A percentile compares a stretch with the other conserved stretches of the same genome.
Conservation (phyloP, 768 basidiomycete genomes). For the Baorangia bicolor region DNA sequence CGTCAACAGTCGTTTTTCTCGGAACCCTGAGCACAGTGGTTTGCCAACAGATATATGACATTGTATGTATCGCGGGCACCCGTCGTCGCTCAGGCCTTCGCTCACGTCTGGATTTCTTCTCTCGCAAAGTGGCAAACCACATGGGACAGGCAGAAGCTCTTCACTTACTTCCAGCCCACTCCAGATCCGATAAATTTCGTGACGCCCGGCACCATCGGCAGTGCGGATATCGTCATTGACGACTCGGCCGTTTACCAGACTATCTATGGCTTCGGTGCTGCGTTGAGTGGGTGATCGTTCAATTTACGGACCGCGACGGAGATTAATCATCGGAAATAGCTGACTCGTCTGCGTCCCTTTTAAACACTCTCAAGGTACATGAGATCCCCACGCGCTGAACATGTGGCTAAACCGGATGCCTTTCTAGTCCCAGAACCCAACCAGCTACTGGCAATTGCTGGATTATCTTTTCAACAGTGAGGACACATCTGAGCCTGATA, state of each 20-base stretch:
- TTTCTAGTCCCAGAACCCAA: constrained; percentile 46
- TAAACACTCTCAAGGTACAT: constrained; percentile 64
- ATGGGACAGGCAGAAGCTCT: constrained; percentile 31
- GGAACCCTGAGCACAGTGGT: constrained; percentile 24
- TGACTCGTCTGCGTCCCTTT: constrained; percentile 63
- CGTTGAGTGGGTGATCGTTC: constrained; percentile 48
- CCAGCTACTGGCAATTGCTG: constrained; percentile 58
- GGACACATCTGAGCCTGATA: not conserved
- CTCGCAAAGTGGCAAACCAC: constrained; percentile 54
- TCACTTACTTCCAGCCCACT: constrained; percentile 31
- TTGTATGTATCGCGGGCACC: constrained; percentile 35
- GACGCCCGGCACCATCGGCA: constrained; percentile 50
- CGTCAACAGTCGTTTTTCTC: constrained; percentile 13
- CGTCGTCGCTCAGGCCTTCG: not conserved
- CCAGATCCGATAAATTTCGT: constrained; percentile 34
- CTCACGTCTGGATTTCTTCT: not conserved
- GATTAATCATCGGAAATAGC: constrained; percentile 39
- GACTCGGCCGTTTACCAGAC: constrained; percentile 57
- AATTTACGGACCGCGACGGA: not conserved
- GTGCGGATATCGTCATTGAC: constrained; percentile 61
- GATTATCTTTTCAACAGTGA: constrained; percentile 53
- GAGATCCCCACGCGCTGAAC: not conserved
- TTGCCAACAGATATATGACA: constrained; percentile 55
- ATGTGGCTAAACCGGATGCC: constrained; percentile 2
- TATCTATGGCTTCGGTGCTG: constrained; percentile 65